Percentiles rank a stretch among this genome's conserved stretches.
These are phyloP conservation scores for Cladophialophora bantiana DNA, from an alignment of 2,329 filamentous ascomycete species.

Conservation along the genomic window DNA sequence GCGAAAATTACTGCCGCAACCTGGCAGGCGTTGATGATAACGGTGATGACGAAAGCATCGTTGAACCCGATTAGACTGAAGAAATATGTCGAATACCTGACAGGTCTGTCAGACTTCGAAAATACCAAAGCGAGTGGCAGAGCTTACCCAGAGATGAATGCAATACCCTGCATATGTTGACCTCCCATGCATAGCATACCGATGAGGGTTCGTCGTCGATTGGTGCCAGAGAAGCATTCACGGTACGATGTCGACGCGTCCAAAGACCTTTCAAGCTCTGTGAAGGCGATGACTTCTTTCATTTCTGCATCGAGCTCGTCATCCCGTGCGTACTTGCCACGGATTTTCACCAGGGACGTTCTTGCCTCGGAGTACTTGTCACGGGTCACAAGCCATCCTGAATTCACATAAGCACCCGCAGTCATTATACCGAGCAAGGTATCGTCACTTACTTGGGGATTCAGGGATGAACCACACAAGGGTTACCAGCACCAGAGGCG, in stretches of 20 bases:
- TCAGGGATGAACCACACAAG: constrained; percentile 66
- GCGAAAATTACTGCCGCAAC: constrained; percentile 82
- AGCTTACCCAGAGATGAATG: constrained; percentile 68
- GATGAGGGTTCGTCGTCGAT: constrained; percentile 22
- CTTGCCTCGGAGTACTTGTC: constrained; percentile 11
- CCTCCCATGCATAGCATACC: constrained; percentile 4
- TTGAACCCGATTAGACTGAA: constrained; percentile 76
- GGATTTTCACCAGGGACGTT: constrained; percentile 11
- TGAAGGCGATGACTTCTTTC: constrained; percentile 17
- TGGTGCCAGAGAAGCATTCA: constrained; percentile 23
- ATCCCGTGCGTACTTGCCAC: constrained; percentile 15
- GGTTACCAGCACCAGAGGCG: constrained; percentile 58
- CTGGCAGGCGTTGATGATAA: constrained; percentile 87
- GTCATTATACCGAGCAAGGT: neutral
- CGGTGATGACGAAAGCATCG: constrained; percentile 80
- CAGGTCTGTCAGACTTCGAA: constrained; percentile 62
- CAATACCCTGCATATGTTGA: constrained; percentile 23
- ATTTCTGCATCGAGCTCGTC: constrained; percentile 23
- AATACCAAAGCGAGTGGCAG: neutral
- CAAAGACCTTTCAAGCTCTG: constrained; percentile 19
- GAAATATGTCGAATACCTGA: constrained; percentile 81
- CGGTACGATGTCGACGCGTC: constrained; percentile 16
- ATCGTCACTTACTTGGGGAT: constrained; percentile 64
- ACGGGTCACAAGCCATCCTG: constrained; percentile 72
- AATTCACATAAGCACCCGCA: constrained; percentile 63